phyloP scores from a whole-genome alignment of 495 filamentous ascomycete species.

The Schizothecium vesticola region DNA sequence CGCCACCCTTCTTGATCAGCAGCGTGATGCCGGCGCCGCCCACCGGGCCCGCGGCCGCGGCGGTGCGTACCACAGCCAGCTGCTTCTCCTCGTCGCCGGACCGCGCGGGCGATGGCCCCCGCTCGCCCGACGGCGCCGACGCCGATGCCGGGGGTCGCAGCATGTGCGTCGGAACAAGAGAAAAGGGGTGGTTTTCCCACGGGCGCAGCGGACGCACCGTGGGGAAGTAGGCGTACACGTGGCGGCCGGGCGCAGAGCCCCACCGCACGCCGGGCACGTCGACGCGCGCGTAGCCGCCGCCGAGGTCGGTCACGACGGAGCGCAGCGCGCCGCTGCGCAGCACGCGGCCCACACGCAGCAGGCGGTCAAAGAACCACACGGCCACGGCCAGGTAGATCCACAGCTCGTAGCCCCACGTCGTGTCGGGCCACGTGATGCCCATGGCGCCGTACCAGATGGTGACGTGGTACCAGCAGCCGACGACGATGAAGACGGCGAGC shows the following conservation, averaged over 20 bases:
- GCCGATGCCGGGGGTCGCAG: too few relatives aligned
- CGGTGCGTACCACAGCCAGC: too few relatives aligned
- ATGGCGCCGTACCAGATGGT: slow-evolving; percentile 11
- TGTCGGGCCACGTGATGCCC: background rate
- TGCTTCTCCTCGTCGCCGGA: background rate
- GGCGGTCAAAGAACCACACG: slow-evolving; percentile 43
- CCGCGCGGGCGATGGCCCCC: too few relatives aligned
- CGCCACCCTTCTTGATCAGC: slow-evolving; percentile 19
- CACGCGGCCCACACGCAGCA: slow-evolving; percentile 28
- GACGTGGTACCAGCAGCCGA: slow-evolving; percentile 42
- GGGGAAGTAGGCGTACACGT: slow-evolving; percentile 43
- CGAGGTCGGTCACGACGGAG: slow-evolving; percentile 31
- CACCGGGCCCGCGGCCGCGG: background rate
- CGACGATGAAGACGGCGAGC: slow-evolving; percentile 32
- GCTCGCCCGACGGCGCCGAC: too few relatives aligned
- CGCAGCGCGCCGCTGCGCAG: slow-evolving; percentile 24
- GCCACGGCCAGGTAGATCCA: slow-evolving; percentile 42
- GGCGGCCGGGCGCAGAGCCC: slow-evolving; percentile 21
- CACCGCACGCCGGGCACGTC: slow-evolving; percentile 33
- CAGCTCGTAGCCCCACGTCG: slow-evolving; percentile 33
- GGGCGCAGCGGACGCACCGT: slow-evolving; percentile 30
- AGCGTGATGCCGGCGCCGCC: slow-evolving; percentile 6
- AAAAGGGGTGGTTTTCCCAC: slow-evolving; percentile 51
- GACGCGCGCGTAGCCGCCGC: slow-evolving; percentile 27
- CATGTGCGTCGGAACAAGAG: slow-evolving; percentile 29